Conservation (phyloP, 1,284 basidiomycete genomes). For the Schizophyllum amplum region DNA sequence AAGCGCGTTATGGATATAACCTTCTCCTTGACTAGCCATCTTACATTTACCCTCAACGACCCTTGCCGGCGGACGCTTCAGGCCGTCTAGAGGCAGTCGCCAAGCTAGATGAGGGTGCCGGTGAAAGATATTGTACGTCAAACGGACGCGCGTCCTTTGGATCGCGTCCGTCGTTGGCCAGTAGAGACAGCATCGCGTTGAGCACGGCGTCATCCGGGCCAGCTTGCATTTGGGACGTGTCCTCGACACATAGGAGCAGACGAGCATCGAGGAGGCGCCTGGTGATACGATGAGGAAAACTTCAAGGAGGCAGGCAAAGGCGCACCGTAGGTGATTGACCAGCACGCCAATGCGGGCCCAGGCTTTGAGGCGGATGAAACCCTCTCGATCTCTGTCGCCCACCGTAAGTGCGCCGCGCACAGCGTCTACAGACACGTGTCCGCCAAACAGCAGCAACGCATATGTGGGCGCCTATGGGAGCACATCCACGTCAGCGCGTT, state of each 20-base stretch:
- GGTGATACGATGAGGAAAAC: neutral
- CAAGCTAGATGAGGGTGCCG: neutral
- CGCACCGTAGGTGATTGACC: conserved; percentile 80
- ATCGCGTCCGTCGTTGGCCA: conserved; percentile 47
- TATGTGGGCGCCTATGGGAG: conserved; percentile 68
- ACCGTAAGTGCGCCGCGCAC: conserved; percentile 70
- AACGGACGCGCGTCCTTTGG: neutral
- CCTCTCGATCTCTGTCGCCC: conserved; percentile 30
- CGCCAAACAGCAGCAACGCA: conserved; percentile 80
- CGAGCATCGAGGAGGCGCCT: conserved; percentile 68
- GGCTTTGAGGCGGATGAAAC: conserved; percentile 62
- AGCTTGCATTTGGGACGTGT: conserved; percentile 33
- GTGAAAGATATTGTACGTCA: neutral
- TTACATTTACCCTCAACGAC: no score
- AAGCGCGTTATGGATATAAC: no score
- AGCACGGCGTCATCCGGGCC: conserved; percentile 51
- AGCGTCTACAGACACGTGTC: conserved; percentile 72
- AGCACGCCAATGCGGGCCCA: conserved; percentile 86
- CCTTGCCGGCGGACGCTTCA: no score
- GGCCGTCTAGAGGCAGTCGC: no score
- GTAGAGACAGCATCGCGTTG: conserved; percentile 61
- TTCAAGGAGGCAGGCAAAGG: conserved; percentile 3
- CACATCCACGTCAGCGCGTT: neutral
- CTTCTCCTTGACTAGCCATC: no score
- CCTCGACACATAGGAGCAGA: conserved; percentile 50